Base-by-base conservation (phyloP, 305 asterid genomes). In the Lippia alba region DNA sequence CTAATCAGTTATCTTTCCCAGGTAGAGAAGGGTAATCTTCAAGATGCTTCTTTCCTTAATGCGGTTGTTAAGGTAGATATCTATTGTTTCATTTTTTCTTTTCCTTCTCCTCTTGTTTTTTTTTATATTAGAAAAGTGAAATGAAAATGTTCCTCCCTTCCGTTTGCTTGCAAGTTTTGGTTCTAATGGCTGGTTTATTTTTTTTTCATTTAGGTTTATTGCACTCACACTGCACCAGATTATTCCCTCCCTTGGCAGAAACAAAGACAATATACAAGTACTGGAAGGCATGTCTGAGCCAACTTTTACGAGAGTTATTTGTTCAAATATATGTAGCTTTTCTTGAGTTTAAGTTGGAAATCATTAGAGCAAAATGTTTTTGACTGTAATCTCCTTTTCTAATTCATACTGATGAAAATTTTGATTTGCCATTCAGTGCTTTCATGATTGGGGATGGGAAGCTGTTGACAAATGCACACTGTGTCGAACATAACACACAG, bases 211-310 rank as follows among this genome's bases (percentile, higher is more conserved):
- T 77, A 94, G 99, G 97, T 94, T 48, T 91, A 89, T 79, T 91
- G 97, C 80, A 91, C 94, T 32, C 99, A 94, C 73, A 91, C 99
- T 30, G 97, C 90, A 55, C 97, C 99, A 3, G 96, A 94, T 76
- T 89, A 94, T 81, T 94, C 99, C 76, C 99, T 94, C 69, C 99
- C 99, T 7, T 91, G 99, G 97, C 99, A 94, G 85, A 91, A 94
- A 75, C 99, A 94, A 75, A 84, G 96, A 72, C 97, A 91, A 75
- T 89, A 79, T 66, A 89, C 97, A 64, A 91, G 97, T 80, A 94
- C 99, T 24, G 99, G 99, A 80, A 94, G 99, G 99, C 86, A 91
- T 81, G 96, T 69, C 45, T 32, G 70, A 41, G 40, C 74, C 64
- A 64, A 66, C 74, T 62, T 58, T 40, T 46, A 4, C n/a, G 50